phyloP scores from a whole-genome alignment of 169 alveolate genomes.

The Cystoisospora suis region DNA sequence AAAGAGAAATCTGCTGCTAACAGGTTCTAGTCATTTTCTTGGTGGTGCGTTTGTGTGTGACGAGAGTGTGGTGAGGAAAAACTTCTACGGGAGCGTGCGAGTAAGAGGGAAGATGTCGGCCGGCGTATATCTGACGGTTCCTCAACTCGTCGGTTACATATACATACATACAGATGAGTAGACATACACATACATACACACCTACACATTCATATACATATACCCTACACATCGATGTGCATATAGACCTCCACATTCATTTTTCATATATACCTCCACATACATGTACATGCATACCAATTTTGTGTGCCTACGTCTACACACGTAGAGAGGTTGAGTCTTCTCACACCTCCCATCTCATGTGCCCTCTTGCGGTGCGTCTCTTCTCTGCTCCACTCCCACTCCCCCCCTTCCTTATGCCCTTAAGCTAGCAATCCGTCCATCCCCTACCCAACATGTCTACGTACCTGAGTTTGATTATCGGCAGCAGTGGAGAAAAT shows the following conservation, averaged over 20 bases:
- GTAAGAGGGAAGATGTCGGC: background rate
- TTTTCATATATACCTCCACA: background rate
- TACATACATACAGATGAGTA: background rate
- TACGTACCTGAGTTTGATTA: conserved; percentile 91
- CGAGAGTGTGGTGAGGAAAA: no score
- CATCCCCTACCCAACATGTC: background rate
- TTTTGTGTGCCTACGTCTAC: no score
- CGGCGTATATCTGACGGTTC: background rate
- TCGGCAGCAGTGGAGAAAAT: conserved; percentile 98
- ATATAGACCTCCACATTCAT: background rate
- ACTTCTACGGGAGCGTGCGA: no score
- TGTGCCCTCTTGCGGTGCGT: no score
- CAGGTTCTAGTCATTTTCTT: no score
- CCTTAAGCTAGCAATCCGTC: background rate
- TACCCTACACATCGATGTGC: no score
- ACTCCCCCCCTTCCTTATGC: background rate
- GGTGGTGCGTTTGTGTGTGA: no score
- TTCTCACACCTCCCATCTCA: no score
- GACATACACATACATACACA: background rate
- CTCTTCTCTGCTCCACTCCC: background rate
- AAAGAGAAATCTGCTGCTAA: no score
- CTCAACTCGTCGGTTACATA: background rate
- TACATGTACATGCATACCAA: background rate
- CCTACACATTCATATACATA: background rate
- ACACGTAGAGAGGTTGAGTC: no score